phyloP scores from a whole-genome alignment of 106 monocot genomes.

The Amphibolis antarctica region DNA sequence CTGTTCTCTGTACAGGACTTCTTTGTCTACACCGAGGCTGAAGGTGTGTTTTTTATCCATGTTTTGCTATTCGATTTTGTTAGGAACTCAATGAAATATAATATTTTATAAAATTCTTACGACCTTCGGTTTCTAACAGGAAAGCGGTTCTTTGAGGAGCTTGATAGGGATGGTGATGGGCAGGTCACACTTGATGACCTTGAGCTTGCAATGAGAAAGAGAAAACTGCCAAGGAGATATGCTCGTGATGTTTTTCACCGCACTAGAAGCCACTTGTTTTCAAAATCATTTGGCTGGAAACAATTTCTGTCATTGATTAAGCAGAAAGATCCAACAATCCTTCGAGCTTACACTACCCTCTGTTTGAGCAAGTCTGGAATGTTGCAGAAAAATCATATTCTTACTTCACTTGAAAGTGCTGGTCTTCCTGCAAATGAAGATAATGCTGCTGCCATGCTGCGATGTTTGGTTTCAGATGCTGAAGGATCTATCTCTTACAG shows the following conservation, averaged over 20 bases:
- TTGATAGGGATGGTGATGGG: constrained; percentile 90
- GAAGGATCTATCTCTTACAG: constrained; percentile 80
- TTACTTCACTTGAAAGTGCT: constrained; percentile 81
- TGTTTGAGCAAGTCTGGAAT: constrained; percentile 98
- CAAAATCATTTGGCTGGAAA: constrained; percentile 95
- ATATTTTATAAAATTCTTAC: not conserved
- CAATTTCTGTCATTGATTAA: constrained; percentile 90
- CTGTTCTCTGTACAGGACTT: constrained; percentile 53
- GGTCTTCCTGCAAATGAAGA: constrained; percentile 94
- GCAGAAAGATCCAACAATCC: constrained; percentile 91
- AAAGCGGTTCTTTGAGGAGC: constrained; percentile 79
- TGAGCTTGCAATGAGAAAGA: constrained; percentile 87
- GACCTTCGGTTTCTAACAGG: constrained; percentile 22
- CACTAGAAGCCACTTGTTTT: constrained; percentile 75
- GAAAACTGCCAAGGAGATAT: constrained; percentile 70
- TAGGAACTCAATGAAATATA: no score
- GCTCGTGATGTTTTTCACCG: constrained; percentile 67
- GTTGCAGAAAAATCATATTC: constrained; percentile 76
- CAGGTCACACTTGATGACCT: constrained; percentile 92
- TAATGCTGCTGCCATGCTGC: constrained; percentile 91
- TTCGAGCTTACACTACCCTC: constrained; percentile 81
- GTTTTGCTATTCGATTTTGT: not conserved
- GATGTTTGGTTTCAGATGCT: constrained; percentile 69
- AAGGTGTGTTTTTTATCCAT: constrained; percentile 30
- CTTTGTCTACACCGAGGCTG: constrained; percentile 32